Percentiles rank a stretch among this genome's conserved stretches.
Conservation (phyloP, 345 rosid genomes). For the Gossypium ekmanianum region DNA sequence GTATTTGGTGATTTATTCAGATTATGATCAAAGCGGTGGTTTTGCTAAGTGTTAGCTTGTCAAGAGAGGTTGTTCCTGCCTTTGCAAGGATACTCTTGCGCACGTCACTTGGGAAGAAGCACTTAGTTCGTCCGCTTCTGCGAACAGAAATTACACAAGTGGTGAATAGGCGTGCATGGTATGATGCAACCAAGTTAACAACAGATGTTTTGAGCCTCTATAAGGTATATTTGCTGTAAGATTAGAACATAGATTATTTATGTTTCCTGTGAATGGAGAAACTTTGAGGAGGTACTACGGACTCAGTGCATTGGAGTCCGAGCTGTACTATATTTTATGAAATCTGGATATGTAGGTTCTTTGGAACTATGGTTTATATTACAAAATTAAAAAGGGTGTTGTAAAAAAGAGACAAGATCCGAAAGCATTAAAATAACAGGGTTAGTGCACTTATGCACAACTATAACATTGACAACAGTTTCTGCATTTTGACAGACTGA, state of each 20-base stretch:
- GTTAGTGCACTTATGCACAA: background rate
- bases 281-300: background rate
- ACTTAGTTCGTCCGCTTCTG: constrained; percentile 81
- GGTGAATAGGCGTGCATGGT: constrained; percentile 93
- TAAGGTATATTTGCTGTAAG: constrained; percentile 48
- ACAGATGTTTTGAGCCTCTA: constrained; percentile 78
- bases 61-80: constrained; percentile 91
- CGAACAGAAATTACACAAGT: constrained; percentile 89
- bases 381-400: background rate
- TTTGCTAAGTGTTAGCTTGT: constrained; percentile 72
- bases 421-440: background rate
- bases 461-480: background rate
- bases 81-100: constrained; percentile 86
- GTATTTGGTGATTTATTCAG: constrained; percentile 31
- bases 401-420: background rate
- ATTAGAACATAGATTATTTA: background rate
- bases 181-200: constrained; percentile 77
- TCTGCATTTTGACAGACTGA: background rate
- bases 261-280: constrained; percentile 2
- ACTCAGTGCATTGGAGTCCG: background rate
- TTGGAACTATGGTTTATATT: background rate
- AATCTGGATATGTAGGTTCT: background rate
- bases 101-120: constrained; percentile 89
- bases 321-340: background rate
- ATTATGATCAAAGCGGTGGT: constrained; percentile 59